Evolutionary conservation across 306 rosid species (phyloP).

Genomic region (Casuarina glauca): DNA sequence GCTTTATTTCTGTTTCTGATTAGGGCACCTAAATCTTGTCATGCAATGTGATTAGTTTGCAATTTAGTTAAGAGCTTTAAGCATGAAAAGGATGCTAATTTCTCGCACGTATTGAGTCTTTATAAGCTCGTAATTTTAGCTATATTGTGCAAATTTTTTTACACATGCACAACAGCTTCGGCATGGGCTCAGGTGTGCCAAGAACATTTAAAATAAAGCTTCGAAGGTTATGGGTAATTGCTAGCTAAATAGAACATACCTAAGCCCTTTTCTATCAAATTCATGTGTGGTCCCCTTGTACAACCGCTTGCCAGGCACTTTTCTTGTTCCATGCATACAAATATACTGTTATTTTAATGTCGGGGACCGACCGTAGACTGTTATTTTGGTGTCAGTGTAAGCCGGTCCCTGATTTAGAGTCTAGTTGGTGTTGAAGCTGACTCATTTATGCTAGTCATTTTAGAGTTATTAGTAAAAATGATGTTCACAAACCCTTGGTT

Average conservation of each 20-base stretch:
- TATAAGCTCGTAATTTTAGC: background rate
- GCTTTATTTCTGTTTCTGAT: background rate
- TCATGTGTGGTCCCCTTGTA: too few species aligned
- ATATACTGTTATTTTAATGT: too few species aligned
- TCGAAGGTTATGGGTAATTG: background rate
- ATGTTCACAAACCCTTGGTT: background rate
- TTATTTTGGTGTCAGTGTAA: too few species aligned
- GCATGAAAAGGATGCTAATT: background rate
- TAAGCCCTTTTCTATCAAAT: constrained; percentile 29
- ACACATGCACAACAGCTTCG: background rate
- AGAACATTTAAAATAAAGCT: background rate
- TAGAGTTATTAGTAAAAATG: background rate
- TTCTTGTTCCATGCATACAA: too few species aligned
- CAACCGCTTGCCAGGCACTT: too few species aligned
- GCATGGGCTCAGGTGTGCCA: background rate
- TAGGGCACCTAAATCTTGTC: background rate
- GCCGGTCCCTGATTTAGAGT: too few species aligned
- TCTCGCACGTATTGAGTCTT: background rate
- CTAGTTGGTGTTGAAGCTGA: background rate
- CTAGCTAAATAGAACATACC: background rate
- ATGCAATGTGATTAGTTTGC: background rate
- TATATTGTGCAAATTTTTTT: background rate
- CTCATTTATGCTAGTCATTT: constrained; percentile 12
- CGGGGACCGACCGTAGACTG: too few species aligned
- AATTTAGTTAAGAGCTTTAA: background rate